A percentile compares a stretch with the other conserved stretches of the same genome.
Evolutionary conservation across 2,329 filamentous ascomycete genomes (phyloP).

Genomic region (Phyllachora maydis): DNA sequence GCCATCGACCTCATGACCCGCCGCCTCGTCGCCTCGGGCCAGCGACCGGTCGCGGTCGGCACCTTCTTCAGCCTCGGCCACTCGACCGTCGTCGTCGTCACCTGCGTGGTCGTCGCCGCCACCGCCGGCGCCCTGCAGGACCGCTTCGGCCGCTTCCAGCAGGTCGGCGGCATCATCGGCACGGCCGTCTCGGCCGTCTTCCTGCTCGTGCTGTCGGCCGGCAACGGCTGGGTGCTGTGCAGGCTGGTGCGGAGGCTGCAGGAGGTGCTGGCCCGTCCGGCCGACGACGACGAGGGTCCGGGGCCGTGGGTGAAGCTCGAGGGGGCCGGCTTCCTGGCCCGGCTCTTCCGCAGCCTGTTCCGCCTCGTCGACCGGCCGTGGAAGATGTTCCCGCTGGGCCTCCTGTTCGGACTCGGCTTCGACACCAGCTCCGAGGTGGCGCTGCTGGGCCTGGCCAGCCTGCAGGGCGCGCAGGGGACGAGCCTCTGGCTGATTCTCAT

Average conservation of each 20-base stretch:
- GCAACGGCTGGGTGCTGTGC: conserved; percentile 73
- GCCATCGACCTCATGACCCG: conserved; percentile 94
- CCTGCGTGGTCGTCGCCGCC: conserved; percentile 78
- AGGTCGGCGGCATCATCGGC: conserved; percentile 73
- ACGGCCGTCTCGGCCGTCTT: conserved; percentile 73
- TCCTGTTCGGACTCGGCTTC: conserved; percentile 83
- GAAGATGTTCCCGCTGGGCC: conserved; percentile 90
- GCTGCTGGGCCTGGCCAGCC: conserved; percentile 69
- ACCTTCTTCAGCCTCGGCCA: conserved; percentile 91
- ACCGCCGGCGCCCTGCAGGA: conserved; percentile 68
- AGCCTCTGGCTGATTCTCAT: conserved; percentile 88
- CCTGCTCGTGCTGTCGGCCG: conserved; percentile 59
- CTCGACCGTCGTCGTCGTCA: conserved; percentile 80
- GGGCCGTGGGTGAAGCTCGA: conserved; percentile 36
- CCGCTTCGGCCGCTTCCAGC: conserved; percentile 61
- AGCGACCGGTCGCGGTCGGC: conserved; percentile 75
- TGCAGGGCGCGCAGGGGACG: conserved; percentile 71
- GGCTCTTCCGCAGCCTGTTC: conserved; percentile 56
- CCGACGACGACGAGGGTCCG: conserved; percentile 8
- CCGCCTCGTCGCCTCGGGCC: conserved; percentile 66
- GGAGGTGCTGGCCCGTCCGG: conserved; percentile 26
- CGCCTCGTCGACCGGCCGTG: conserved; percentile 54
- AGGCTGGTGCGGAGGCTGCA: conserved; percentile 52
- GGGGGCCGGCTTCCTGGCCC: conserved; percentile 55
- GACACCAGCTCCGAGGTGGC: conserved; percentile 93